A percentile compares a stretch with the other conserved stretches of the same genome.
phyloP scores from a whole-genome alignment of 2,329 filamentous ascomycete genomes.

The Simplicillium sp. region DNA sequence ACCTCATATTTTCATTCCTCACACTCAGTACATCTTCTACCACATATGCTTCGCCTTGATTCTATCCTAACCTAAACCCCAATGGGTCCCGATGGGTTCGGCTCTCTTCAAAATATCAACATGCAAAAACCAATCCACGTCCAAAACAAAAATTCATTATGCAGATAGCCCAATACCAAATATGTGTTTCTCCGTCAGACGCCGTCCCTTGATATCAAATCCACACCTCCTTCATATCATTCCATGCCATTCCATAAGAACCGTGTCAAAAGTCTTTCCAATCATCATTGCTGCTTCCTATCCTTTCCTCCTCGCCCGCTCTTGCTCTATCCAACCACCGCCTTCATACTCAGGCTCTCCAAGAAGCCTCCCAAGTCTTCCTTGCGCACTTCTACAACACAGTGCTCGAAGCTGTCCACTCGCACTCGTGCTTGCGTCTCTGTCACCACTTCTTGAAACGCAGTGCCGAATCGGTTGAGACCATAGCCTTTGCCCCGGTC shows the following conservation, averaged over 20 bases:
- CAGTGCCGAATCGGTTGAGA: constrained; percentile 83
- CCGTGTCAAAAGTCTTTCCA: neutral
- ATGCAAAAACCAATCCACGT: too few species aligned
- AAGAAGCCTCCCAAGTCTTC: constrained; percentile 87
- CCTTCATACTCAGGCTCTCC: constrained; percentile 85
- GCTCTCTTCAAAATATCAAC: too few species aligned
- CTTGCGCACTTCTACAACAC: constrained; percentile 95
- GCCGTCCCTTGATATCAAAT: neutral
- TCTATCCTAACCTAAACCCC: too few species aligned
- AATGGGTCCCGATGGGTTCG: too few species aligned
- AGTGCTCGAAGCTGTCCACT: constrained; percentile 96
- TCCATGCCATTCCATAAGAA: neutral
- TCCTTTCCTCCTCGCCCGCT: too few species aligned
- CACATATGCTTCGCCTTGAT: too few species aligned
- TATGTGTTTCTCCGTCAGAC: too few species aligned
- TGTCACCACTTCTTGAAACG: constrained; percentile 88
- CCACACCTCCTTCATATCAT: neutral
- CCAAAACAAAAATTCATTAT: too few species aligned
- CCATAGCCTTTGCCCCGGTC: constrained; percentile 57
- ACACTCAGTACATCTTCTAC: too few species aligned
- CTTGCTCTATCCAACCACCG: constrained; percentile 52
- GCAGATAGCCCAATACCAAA: too few species aligned
- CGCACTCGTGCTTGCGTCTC: constrained; percentile 84
- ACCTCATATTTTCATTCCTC: too few species aligned
- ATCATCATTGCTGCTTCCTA: neutral